Conservation (phyloP, 179 eudicot genomes). For the Sideroxylon spinosum region DNA sequence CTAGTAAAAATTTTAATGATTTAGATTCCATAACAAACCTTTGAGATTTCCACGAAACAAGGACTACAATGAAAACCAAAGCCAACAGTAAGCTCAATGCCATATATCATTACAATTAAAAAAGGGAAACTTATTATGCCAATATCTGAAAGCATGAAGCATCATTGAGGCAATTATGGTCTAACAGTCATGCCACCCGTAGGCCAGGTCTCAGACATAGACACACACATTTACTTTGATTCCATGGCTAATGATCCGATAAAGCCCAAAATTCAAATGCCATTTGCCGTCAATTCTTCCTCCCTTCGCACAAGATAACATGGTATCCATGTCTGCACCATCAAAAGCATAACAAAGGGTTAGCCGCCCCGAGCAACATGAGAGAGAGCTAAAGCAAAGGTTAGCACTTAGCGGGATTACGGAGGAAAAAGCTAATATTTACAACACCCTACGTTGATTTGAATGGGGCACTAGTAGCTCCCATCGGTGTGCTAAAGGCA, state of each 20-base stretch:
- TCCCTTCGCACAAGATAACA: conserved; percentile 64
- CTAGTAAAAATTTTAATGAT: no score
- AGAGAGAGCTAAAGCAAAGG: not conserved
- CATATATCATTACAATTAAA: no score
- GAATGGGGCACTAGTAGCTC: conserved; percentile 86
- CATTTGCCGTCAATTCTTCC: conserved; percentile 49
- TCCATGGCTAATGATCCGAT: not conserved
- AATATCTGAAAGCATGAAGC: no score
- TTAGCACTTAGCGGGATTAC: not conserved
- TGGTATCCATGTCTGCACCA: conserved; percentile 67
- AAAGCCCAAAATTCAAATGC: not conserved
- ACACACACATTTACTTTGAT: not conserved
- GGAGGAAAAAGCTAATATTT: not conserved
- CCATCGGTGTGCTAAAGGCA: conserved; percentile 85
- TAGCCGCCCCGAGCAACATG: conserved; percentile 1
- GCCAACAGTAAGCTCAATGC: no score
- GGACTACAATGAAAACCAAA: no score
- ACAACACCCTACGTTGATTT: conserved; percentile 67
- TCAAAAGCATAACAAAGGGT: conserved; percentile 16
- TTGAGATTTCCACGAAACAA: no score
- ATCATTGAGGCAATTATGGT: no score
- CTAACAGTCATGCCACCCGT: not conserved
- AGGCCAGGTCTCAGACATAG: conserved; percentile 12
- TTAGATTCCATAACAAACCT: no score
- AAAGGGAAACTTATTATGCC: no score